Conservation (phyloP, 257 asterid genomes). For the Lithospermum erythrorhizon region DNA sequence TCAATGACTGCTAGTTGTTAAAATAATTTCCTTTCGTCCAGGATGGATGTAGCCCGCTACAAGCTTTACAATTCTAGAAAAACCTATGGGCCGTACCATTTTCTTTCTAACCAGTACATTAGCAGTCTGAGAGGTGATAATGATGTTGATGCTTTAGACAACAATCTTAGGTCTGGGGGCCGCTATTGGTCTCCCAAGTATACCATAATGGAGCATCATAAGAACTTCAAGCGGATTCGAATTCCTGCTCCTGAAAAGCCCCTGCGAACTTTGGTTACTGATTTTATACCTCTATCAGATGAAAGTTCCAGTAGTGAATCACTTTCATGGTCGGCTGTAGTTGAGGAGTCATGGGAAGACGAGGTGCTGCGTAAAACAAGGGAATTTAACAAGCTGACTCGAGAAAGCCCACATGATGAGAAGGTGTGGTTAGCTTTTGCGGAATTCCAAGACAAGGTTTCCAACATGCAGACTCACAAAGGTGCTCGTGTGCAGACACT, state of each 20-base stretch:
- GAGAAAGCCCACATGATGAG: constrained; percentile 84
- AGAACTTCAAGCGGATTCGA: constrained; percentile 63
- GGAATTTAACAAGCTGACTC: constrained; percentile 73
- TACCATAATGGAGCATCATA: constrained; percentile 80
- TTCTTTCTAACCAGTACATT: constrained; percentile 21
- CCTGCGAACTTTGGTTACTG: constrained; percentile 22
- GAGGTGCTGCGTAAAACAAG: constrained; percentile 68
- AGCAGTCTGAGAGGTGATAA: constrained; percentile 43
- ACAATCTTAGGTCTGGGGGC: constrained; percentile 63
- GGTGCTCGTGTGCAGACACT: constrained; percentile 90
- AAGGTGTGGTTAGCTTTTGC: constrained; percentile 74
- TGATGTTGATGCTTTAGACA: constrained; percentile 62
- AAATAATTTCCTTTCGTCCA: constrained; percentile 24
- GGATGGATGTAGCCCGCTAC: constrained; percentile 96
- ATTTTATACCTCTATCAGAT: constrained; percentile 48
- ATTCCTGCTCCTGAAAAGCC: constrained; percentile 42
- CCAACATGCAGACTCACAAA: constrained; percentile 76
- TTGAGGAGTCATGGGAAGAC: constrained; percentile 96
- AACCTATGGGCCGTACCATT: constrained; percentile 21
- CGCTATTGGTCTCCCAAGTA: constrained; percentile 89
- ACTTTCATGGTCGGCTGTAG: constrained; percentile 20
- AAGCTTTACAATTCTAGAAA: constrained; percentile 52
- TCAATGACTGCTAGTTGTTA: neutral
- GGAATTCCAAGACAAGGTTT: constrained; percentile 84
- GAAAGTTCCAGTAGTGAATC: constrained; percentile 27